Evolutionary conservation across 23 red algal species (phyloP), one percentile per base, ranked within the genome.

Genomic region (Gracilaria gracilis): DNA sequence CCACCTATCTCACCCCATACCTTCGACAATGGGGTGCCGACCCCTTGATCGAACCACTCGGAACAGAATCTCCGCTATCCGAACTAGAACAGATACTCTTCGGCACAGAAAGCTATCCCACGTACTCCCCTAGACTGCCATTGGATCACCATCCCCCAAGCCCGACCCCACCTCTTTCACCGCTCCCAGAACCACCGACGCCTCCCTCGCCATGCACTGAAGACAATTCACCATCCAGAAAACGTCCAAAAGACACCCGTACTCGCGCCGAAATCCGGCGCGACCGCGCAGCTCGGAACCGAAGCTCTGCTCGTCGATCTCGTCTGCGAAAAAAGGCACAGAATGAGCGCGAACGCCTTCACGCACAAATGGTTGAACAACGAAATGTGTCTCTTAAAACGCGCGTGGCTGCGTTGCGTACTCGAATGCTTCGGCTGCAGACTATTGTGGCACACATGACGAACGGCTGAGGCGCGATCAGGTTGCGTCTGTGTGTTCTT

Each of bases 261-360:
- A 77, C 73, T 13, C 47, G 87, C 21, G 87, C 87, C 57, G 81
- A 93, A 67, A 93, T 93, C 35, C 90, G 90, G 0, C 90, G 90
- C 27, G 81, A 66, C 39, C 80, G 90, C n/a, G 90, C 90, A 13
- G 90, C 90, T 15, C 65, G 90, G n/a, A 93, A 93, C 51, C 13
- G 90, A 32, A 79, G 36, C 17, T 84, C 79, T 34, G 90, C 90
- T 5, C 65, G 90, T 59, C 55, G 90, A n/a, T 76, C 64, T 9
- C 80, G 90, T 15, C 81, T 86, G 9, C 40, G 74, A 32, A 93
- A 93, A 28, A 93, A 93, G 69, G 90, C 81, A 28, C 79, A 90
- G 36, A 55, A 7, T 1, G 65, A 90, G 21, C 71, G 74, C 8
- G 87, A 90, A 29, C 5, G 32, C 15, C 19, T 77, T 12, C 54